phyloP scores from a whole-genome alignment of 2,329 filamentous ascomycete species.

The Colletotrichum navitas region DNA sequence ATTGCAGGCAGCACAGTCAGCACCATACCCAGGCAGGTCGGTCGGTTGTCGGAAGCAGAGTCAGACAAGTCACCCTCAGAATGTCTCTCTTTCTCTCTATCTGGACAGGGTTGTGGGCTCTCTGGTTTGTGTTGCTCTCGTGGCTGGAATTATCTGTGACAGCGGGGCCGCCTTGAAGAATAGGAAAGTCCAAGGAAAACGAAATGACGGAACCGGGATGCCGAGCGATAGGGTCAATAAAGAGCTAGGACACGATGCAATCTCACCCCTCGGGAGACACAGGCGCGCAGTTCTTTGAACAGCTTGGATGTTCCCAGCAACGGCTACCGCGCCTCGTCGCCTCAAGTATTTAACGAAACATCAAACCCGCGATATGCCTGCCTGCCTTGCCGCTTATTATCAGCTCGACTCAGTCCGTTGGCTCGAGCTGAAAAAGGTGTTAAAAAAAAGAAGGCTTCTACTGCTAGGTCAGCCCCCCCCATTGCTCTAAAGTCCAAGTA shows the following conservation, averaged over 20 bases:
- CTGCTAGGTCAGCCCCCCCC: not conserved
- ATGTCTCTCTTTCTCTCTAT: constrained; percentile 31
- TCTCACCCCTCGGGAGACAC: constrained; percentile 12
- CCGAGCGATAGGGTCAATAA: constrained; percentile 24
- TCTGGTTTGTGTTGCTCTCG: constrained; percentile 2
- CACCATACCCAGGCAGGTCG: not conserved
- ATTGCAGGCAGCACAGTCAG: not conserved
- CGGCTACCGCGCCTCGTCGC: constrained; percentile 11
- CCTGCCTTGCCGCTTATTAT: not conserved
- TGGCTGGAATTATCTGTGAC: not conserved
- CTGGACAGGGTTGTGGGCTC: not conserved
- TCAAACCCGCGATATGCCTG: constrained; percentile 6
- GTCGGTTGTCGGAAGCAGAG: not conserved
- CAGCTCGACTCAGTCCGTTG: not conserved
- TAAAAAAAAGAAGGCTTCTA: not conserved
- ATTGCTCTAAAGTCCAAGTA: not conserved
- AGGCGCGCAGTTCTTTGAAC: constrained; percentile 9
- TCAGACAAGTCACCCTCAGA: constrained; percentile 35
- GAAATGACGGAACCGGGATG: constrained; percentile 39
- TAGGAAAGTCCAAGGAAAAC: constrained; percentile 4
- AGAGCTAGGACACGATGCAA: constrained; percentile 21
- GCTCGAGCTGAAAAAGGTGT: not conserved
- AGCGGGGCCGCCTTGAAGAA: constrained; percentile 1
- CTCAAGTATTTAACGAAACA: not conserved
- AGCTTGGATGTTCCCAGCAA: constrained; percentile 5